These are phyloP conservation scores for Scolecobasidium constrictum DNA, from an alignment of 2,329 filamentous ascomycete species.

Conservation along the genomic window DNA sequence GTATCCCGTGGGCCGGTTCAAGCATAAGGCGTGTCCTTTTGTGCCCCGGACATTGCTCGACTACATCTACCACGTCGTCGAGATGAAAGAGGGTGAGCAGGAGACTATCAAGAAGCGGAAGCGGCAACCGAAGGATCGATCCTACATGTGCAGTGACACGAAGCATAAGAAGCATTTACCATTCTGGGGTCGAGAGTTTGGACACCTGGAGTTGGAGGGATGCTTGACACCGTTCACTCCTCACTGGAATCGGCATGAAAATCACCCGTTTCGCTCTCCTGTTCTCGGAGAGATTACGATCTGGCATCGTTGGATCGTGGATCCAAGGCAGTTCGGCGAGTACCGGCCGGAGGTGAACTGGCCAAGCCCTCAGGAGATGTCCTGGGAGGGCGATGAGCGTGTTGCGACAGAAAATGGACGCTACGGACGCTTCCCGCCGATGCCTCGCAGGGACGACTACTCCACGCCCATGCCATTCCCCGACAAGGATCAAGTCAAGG, in stretches of 20 bases:
- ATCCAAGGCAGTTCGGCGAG: background rate
- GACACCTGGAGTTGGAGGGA: constrained; percentile 2
- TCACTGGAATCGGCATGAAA: background rate
- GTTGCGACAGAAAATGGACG: constrained; percentile 8
- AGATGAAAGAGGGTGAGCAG: constrained; percentile 3
- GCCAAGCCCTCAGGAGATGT: constrained; percentile 5
- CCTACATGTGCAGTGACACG: too few relatives aligned
- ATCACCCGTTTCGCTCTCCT: background rate
- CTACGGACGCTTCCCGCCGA: constrained; percentile 6
- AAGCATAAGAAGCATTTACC: too few relatives aligned
- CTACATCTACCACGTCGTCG: background rate
- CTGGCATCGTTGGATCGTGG: background rate
- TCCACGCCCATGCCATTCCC: background rate
- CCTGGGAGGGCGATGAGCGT: constrained; percentile 9
- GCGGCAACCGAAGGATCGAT: too few relatives aligned
- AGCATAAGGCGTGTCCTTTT: constrained; percentile 1
- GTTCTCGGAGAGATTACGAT: constrained; percentile 7
- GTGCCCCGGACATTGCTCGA: background rate
- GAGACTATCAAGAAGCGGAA: background rate
- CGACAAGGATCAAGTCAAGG: background rate
- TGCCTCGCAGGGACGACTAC: constrained; percentile 5
- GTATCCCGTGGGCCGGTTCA: constrained; percentile 3
- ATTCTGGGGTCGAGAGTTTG: constrained; percentile 2
- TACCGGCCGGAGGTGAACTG: constrained; percentile 2
- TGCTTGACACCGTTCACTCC: too few relatives aligned